These are phyloP conservation scores for Geosmithia putterillii DNA, from an alignment of 2,329 filamentous ascomycete genomes.

Conservation along the genomic window DNA sequence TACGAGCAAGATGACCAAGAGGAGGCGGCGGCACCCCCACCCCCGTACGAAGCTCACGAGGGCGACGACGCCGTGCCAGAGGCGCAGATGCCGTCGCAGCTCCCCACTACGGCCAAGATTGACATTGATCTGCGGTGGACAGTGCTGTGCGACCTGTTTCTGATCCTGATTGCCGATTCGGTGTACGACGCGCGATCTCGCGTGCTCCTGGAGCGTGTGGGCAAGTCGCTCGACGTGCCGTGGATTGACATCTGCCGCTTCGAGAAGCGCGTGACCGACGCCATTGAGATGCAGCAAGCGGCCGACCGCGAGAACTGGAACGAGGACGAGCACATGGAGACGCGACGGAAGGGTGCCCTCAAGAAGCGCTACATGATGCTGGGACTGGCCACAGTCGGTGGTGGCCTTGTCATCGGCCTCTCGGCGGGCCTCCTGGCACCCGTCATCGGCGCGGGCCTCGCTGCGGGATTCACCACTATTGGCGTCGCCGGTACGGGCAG, in stretches of 20 bases:
- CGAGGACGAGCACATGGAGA: constrained; percentile 87
- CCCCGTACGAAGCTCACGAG: constrained; percentile 50
- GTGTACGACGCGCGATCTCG: constrained; percentile 85
- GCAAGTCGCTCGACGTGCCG: constrained; percentile 63
- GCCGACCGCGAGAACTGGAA: constrained; percentile 97
- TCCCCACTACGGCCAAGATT: constrained; percentile 71
- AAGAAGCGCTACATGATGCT: constrained; percentile 86
- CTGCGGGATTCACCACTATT: constrained; percentile 89
- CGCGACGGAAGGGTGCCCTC: constrained; percentile 65
- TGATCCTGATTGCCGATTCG: constrained; percentile 92
- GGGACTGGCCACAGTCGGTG: constrained; percentile 92
- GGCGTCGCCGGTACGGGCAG: constrained; percentile 79
- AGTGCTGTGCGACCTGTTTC: constrained; percentile 86
- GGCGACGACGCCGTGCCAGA: constrained; percentile 58
- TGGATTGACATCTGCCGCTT: constrained; percentile 95
- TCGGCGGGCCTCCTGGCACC: constrained; percentile 87
- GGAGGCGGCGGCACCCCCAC: constrained; percentile 40
- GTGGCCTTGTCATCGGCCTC: constrained; percentile 86
- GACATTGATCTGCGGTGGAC: constrained; percentile 98
- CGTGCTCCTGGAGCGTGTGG: constrained; percentile 72
- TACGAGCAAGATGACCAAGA: constrained; percentile 11
- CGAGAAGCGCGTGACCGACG: constrained; percentile 93
- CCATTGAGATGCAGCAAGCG: constrained; percentile 92
- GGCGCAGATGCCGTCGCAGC: constrained; percentile 70
- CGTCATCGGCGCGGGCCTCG: constrained; percentile 85